Evolutionary conservation across 2,329 filamentous ascomycete genomes (phyloP).

Genomic region (Diaporthe helianthi): DNA sequence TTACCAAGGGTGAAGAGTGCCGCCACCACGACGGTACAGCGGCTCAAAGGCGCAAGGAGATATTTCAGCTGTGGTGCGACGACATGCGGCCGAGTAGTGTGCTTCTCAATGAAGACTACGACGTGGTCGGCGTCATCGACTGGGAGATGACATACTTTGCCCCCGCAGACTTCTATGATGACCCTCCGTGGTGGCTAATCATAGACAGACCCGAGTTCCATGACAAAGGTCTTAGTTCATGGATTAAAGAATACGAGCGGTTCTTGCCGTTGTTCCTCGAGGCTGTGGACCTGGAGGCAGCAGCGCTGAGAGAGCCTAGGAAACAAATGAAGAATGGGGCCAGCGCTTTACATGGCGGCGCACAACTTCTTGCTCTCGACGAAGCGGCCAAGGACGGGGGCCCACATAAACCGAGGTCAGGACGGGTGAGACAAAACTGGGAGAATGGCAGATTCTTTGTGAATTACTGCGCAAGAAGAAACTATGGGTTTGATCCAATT

Average conservation of each 20-base stretch:
- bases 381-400: not conserved
- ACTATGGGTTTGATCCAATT: slow-evolving; percentile 7
- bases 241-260: not conserved
- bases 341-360: not conserved
- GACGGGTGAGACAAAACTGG: slow-evolving; percentile 17
- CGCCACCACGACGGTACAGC: too few species aligned
- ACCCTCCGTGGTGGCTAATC: slow-evolving; percentile 25
- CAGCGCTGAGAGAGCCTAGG: not conserved
- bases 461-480: slow-evolving; percentile 9
- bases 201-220: not conserved
- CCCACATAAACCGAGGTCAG: not conserved
- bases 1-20: not conserved
- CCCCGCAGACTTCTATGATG: not conserved
- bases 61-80: slow-evolving; percentile 28
- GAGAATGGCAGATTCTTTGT: slow-evolving; percentile 3
- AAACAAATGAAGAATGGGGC: not conserved
- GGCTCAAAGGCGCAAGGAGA: not conserved
- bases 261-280: not conserved
- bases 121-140: slow-evolving; percentile 24
- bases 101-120: slow-evolving; percentile 10
- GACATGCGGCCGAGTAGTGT: slow-evolving; percentile 25
- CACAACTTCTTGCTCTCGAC: not conserved
- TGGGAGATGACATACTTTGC: slow-evolving; percentile 28
- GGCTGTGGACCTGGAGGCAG: slow-evolving; percentile 9
- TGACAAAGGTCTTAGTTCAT: not conserved